A percentile compares a stretch with the other conserved stretches of the same genome.
Evolutionary conservation across 805 yeast genomes (phyloP).

Genomic region (Monosporozyma solicola): DNA sequence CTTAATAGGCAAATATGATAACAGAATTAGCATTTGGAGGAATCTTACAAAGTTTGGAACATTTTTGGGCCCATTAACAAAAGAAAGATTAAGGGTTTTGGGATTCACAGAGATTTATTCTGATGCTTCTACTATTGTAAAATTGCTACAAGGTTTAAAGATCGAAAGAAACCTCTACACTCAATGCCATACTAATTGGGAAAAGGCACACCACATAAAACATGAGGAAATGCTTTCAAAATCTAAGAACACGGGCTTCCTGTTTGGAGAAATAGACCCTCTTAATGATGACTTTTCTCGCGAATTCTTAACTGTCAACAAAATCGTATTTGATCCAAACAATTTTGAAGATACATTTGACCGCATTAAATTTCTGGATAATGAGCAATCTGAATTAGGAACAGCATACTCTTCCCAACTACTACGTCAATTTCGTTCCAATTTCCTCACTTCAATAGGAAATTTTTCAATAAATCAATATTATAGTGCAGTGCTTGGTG

Average conservation of each 20-base stretch:
- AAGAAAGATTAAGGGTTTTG: neutral
- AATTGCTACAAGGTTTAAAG: neutral
- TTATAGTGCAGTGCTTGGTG: neutral
- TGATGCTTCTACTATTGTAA: neutral
- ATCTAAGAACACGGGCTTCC: neutral
- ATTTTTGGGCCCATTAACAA: neutral
- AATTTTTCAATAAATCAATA: neutral
- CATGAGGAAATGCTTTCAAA: neutral
- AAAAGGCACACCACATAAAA: neutral
- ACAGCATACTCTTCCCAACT: neutral
- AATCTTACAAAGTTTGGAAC: neutral
- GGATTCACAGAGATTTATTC: neutral
- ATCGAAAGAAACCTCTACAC: neutral
- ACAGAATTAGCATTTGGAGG: neutral
- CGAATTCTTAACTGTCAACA: neutral
- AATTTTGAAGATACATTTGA: neutral
- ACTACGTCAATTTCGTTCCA: neutral
- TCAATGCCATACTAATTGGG: neutral
- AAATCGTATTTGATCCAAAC: neutral
- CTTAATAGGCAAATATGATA: neutral
- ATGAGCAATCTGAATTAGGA: neutral
- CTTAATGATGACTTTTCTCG: neutral
- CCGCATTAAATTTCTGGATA: neutral
- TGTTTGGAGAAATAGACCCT: neutral
- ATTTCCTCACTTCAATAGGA: neutral